phyloP scores from a whole-genome alignment of 2,329 filamentous ascomycete species.

The Neoascochyta sp. region DNA sequence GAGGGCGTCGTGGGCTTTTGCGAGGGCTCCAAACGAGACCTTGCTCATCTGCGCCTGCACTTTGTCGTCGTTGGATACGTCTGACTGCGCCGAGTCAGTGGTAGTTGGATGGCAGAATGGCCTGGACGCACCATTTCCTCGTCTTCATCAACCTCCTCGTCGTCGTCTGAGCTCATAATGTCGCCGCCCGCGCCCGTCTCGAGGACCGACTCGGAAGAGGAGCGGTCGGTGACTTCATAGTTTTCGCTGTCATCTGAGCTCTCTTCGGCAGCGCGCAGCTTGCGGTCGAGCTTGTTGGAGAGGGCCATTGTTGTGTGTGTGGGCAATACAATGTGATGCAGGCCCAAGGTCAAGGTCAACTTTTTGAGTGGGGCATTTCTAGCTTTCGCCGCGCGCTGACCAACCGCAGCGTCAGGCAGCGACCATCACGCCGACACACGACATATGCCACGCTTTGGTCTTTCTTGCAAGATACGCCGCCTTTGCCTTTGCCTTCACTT shows the following conservation, averaged over 20 bases:
- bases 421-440: too few relatives aligned
- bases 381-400: too few relatives aligned
- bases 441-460: too few relatives aligned
- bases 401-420: too few relatives aligned
- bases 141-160: constrained; percentile 23
- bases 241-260: constrained; percentile 38
- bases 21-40: constrained; percentile 86
- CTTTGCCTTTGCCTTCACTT: constrained; percentile 2
- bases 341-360: too few relatives aligned
- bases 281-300: constrained; percentile 35
- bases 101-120: background rate
- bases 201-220: constrained; percentile 40
- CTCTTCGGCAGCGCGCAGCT: constrained; percentile 34
- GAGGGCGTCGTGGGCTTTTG: constrained; percentile 75
- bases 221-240: constrained; percentile 40
- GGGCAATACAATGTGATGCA: too few relatives aligned
- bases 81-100: constrained; percentile 17
- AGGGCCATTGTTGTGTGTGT: constrained; percentile 28
- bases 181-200: constrained; percentile 36
- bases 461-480: too few relatives aligned
- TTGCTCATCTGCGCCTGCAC: constrained; percentile 49
- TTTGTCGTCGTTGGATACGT: constrained; percentile 41
- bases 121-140: constrained; percentile 24
- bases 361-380: too few relatives aligned
- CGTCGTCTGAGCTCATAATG: constrained; percentile 36